phyloP scores from a whole-genome alignment of 1,139 yeast genomes.

The Debaryomycetaceae sp. region DNA sequence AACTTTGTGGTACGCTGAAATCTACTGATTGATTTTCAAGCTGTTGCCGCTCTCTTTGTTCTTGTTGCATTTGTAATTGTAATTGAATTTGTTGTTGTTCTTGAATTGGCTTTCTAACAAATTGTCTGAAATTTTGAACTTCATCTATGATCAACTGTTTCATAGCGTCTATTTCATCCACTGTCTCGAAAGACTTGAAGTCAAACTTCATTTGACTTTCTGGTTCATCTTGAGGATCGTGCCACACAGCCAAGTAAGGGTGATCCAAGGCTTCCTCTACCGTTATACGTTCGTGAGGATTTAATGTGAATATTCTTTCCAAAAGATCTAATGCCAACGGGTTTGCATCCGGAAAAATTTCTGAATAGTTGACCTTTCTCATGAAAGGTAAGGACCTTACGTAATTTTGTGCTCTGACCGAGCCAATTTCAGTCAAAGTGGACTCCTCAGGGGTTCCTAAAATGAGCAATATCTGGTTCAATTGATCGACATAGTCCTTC shows the following conservation, averaged over 20 bases:
- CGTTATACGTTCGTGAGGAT: constrained; percentile 81
- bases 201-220: constrained; percentile 80
- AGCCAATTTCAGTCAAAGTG: constrained; percentile 79
- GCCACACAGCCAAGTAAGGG: constrained; percentile 91
- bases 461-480: constrained; percentile 79
- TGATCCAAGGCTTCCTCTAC: constrained; percentile 88
- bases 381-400: constrained; percentile 81
- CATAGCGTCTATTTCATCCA: constrained; percentile 77
- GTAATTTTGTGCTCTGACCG: constrained; percentile 87
- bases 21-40: constrained; percentile 10
- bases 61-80: constrained; percentile 28
- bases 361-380: constrained; percentile 74
- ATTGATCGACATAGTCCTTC: constrained; percentile 91
- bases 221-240: constrained; percentile 94
- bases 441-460: constrained; percentile 90
- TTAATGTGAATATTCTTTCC: constrained; percentile 79
- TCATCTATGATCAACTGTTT: constrained; percentile 76
- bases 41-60: constrained; percentile 27
- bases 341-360: constrained; percentile 78
- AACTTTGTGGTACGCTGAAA: neutral
- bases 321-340: constrained; percentile 83
- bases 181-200: constrained; percentile 78
- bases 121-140: constrained; percentile 73
- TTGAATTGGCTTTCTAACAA: constrained; percentile 73
- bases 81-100: constrained; percentile 55